Conservation (phyloP, 202 grass and related monocot species). For the Carex sylvatica region DNA sequence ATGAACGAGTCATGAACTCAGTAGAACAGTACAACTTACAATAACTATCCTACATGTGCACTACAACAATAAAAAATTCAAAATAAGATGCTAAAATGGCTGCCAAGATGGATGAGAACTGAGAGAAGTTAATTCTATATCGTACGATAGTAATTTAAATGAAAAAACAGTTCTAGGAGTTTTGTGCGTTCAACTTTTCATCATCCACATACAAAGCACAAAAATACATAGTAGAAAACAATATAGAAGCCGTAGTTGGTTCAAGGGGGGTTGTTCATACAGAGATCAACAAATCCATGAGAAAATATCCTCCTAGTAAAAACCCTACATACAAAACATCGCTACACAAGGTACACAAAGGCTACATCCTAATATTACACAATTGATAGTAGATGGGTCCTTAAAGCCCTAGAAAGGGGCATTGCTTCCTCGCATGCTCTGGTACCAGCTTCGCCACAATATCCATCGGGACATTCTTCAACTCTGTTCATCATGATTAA, state of each 20-base stretch:
- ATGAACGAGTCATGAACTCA: background rate
- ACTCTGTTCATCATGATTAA: slow-evolving; percentile 34
- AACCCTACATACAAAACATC: slow-evolving; percentile 37
- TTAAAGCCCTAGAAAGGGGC: slow-evolving; percentile 53
- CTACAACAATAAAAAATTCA: background rate
- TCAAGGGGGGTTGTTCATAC: slow-evolving; percentile 10
- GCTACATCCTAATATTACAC: slow-evolving; percentile 38
- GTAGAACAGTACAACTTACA: background rate
- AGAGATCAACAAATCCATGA: slow-evolving; percentile 23
- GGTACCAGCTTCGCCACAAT: slow-evolving; percentile 46
- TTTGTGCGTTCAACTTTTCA: background rate
- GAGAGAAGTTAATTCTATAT: background rate
- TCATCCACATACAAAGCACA: slow-evolving; percentile 14
- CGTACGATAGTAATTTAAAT: background rate
- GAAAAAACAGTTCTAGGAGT: background rate
- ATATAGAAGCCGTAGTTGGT: slow-evolving; percentile 19
- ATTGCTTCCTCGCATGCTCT: slow-evolving; percentile 56
- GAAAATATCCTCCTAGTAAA: slow-evolving; percentile 21
- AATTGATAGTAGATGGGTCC: slow-evolving; percentile 17
- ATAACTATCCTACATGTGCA: background rate
- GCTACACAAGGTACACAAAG: slow-evolving; percentile 26
- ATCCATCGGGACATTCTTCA: slow-evolving; percentile 48
- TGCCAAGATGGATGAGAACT: background rate
- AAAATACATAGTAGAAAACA: slow-evolving; percentile 12
- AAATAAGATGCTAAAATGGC: too few relatives aligned